These are phyloP conservation scores for Penicillium sp. DNA, from an alignment of 2,329 filamentous ascomycete genomes.

Conservation along the genomic window DNA sequence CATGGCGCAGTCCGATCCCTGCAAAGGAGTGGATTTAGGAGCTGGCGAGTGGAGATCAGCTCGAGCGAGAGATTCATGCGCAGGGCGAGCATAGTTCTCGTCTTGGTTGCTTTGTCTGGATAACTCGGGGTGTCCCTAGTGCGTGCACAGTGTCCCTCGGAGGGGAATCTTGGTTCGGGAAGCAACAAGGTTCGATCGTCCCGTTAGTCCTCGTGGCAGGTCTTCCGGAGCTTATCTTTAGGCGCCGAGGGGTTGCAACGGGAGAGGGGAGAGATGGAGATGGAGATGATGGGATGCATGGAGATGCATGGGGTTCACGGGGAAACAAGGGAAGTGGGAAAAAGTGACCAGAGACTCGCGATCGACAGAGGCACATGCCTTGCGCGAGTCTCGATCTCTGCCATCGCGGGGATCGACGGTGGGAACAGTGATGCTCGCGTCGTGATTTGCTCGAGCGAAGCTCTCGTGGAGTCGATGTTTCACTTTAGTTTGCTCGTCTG, in stretches of 20 bases:
- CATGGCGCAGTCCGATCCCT: conserved; percentile 24
- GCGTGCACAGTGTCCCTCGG: neutral
- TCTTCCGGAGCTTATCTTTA: conserved; percentile 10
- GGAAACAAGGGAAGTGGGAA: conserved; percentile 4
- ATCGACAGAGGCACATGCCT: conserved; percentile 10
- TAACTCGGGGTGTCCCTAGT: neutral
- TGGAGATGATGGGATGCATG: neutral
- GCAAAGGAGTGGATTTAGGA: conserved; percentile 23
- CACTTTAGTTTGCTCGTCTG: conserved; percentile 1
- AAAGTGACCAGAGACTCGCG: neutral
- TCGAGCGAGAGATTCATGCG: neutral
- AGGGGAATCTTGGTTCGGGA: conserved; percentile 11
- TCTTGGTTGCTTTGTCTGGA: neutral
- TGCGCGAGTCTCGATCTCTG: conserved; percentile 10
- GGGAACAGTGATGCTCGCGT: neutral
- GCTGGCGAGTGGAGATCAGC: conserved; percentile 9
- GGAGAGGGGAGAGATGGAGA: neutral
- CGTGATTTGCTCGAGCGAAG: neutral
- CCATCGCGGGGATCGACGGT: conserved; percentile 1
- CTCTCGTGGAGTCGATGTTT: conserved; percentile 3
- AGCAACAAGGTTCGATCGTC: conserved; percentile 17
- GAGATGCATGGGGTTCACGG: neutral
- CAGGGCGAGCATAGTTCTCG: neutral
- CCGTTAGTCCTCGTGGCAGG: conserved; percentile 12
- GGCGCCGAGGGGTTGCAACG: conserved; percentile 8